Evolutionary conservation across 768 basidiomycete genomes (phyloP).

Genomic region (Pleurotus ostreatus): DNA sequence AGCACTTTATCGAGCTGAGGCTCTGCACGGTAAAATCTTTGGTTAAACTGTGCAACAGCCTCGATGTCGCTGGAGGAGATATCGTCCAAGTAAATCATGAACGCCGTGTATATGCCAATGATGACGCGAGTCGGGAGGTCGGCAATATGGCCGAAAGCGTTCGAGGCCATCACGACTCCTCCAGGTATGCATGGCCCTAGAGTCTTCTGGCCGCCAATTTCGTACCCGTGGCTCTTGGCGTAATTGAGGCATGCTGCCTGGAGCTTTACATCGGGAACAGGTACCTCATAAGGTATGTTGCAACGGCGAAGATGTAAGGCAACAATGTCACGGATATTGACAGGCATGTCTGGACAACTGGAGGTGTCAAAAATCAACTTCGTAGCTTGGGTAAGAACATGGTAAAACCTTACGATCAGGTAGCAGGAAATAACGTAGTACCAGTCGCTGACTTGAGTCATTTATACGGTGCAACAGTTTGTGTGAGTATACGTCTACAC

Average conservation of each 20-base stretch:
- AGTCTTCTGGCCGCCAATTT: conserved; percentile 13
- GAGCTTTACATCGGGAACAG: conserved; percentile 1
- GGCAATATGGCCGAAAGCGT: conserved; percentile 19
- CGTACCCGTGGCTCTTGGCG: conserved; percentile 18
- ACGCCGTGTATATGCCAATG: conserved; percentile 31
- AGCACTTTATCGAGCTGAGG: conserved; percentile 21
- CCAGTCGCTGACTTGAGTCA: too few relatives aligned
- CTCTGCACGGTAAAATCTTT: conserved; percentile 17
- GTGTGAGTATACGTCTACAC: too few relatives aligned
- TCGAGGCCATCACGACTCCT: conserved; percentile 18
- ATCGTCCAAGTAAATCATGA: conserved; percentile 31
- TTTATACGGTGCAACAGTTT: too few relatives aligned
- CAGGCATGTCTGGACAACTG: not conserved
- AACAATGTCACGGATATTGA: not conserved
- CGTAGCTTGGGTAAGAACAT: too few relatives aligned
- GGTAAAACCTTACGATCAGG: too few relatives aligned
- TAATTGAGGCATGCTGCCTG: conserved; percentile 17
- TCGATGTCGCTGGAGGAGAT: conserved; percentile 13
- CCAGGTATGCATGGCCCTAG: conserved; percentile 20
- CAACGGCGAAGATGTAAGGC: not conserved
- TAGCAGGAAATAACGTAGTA: too few relatives aligned
- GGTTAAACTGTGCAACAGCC: conserved; percentile 25
- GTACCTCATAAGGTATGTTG: not conserved
- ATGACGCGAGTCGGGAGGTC: conserved; percentile 20
- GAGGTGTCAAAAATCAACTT: too few relatives aligned